Evolutionary conservation across 139 green algal genomes (phyloP), one percentile per base, ranked within the genome.

Genomic region (Nannochloris sp.): DNA sequence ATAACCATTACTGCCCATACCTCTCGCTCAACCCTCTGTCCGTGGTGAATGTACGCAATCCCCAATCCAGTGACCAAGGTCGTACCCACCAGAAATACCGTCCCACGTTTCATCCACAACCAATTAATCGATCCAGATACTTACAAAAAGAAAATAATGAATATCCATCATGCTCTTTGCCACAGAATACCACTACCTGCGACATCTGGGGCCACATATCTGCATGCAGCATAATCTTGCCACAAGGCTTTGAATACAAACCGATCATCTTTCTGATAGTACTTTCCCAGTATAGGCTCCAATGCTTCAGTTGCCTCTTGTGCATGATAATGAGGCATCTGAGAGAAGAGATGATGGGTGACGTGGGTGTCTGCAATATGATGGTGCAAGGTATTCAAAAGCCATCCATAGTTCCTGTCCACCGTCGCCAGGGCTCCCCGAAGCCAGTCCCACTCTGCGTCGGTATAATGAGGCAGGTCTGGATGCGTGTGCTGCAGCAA

Each of bases 321-420:
- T 2, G 89, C 86, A 69, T 96, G 85, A 79, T 96, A 96, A 82
- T 95, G 88, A 23, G 90, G 90, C 71, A 96, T 94, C 45, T 73
- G 66, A 45, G 84, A 91, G 82, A 96, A 96, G 17, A 96, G 77
- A 78, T 96, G 90, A 78, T 96, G 90, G 0, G 74, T 66, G 29
- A 96, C 90, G 65, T 96, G 90, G 1, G 88, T 96, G 79, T 96
- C 89, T 63, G 57, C 45, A 62, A 96, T 96, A 84, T 88, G 80
- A 72, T 95, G 87, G 65, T 86, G 84, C 14, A 91, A 28, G 5
- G 74, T 36, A 72, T 94, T 79, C 49, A 95, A 70, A 63, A 90
- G 30, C 63, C 63, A 63, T 65, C 89, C 89, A 63, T 95, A 96
- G 62, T 68, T 74, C 55, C 84, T 75, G 77, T 96, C 89, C 8